These are phyloP conservation scores for Septoria petroselini DNA, from an alignment of 2,329 filamentous ascomycete species.

Conservation along the genomic window DNA sequence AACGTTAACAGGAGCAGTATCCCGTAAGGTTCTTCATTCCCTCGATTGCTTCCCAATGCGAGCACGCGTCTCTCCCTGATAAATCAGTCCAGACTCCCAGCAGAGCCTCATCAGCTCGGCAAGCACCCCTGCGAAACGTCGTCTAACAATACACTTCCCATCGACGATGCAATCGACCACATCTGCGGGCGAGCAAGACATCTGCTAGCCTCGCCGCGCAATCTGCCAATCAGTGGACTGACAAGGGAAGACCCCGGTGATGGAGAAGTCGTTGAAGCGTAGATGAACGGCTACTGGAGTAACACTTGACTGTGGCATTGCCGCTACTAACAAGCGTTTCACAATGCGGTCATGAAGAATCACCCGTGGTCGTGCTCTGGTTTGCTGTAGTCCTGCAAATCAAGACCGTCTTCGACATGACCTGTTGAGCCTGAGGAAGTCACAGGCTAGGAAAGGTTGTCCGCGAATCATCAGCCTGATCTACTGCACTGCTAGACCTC, in stretches of 20 bases:
- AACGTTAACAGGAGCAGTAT: too few species aligned
- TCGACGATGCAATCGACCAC: constrained; percentile 5
- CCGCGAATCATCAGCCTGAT: background rate
- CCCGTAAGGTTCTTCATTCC: too few species aligned
- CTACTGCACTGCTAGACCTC: too few species aligned
- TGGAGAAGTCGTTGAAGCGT: background rate
- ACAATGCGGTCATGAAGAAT: constrained; percentile 9
- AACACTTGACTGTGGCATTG: too few species aligned
- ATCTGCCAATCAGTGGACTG: background rate
- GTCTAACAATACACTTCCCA: constrained; percentile 4
- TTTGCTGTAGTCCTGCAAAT: background rate
- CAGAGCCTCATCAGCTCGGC: constrained; percentile 3
- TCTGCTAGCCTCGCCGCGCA: constrained; percentile 1
- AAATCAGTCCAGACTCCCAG: background rate
- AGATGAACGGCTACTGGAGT: too few species aligned
- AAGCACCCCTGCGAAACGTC: background rate
- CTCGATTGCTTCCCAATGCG: too few species aligned
- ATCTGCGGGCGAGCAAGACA: constrained; percentile 6
- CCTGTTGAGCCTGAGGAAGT: background rate
- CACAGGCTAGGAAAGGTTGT: background rate
- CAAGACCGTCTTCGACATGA: background rate
- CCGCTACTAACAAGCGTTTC: background rate
- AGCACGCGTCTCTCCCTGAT: too few species aligned
- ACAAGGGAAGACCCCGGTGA: background rate
- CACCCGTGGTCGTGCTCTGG: constrained; percentile 1